Evolutionary conservation across 257 asterid species (phyloP).

Genomic region (Forsythia suspensa): DNA sequence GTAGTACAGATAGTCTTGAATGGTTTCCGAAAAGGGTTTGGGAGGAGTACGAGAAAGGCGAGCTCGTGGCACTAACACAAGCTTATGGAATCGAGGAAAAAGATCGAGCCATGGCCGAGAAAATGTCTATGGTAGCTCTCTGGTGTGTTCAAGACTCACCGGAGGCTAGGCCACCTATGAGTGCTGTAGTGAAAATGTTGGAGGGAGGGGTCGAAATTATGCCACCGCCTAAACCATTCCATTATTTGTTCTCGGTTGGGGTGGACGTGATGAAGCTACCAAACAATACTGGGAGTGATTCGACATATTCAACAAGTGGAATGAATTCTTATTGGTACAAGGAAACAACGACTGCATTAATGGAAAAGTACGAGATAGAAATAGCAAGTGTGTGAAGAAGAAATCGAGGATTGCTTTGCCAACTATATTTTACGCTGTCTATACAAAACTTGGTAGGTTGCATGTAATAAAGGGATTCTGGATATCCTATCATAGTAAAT

Average conservation of each 20-base stretch:
- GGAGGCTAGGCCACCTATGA: conserved; percentile 33
- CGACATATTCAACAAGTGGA: conserved; percentile 23
- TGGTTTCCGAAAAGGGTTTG: conserved; percentile 44
- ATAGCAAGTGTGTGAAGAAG: background rate
- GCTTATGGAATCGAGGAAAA: conserved; percentile 32
- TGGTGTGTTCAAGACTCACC: conserved; percentile 46
- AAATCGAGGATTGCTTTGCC: background rate
- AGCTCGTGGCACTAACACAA: conserved; percentile 12
- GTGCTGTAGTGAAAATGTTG: conserved; percentile 42
- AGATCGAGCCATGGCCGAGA: conserved; percentile 30
- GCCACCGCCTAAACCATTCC: conserved; percentile 44
- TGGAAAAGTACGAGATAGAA: conserved; percentile 37
- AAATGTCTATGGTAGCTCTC: conserved; percentile 33
- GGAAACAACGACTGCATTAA: conserved; percentile 32
- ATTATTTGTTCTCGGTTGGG: conserved; percentile 30
- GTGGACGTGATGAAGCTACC: conserved; percentile 22
- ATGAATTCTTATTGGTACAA: conserved; percentile 35
- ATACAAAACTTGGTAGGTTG: background rate
- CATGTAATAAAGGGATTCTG: background rate
- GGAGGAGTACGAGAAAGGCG: conserved; percentile 35
- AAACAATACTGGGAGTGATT: conserved; percentile 11
- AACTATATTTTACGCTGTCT: too few relatives aligned
- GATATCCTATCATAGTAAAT: background rate
- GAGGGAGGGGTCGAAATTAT: conserved; percentile 40
- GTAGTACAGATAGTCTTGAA: conserved; percentile 24